A percentile compares a stretch with the other conserved stretches of the same genome.
These are phyloP conservation scores for Yamadazyma conglobata DNA, from an alignment of 1,139 yeast genomes.

Conservation along the genomic window DNA sequence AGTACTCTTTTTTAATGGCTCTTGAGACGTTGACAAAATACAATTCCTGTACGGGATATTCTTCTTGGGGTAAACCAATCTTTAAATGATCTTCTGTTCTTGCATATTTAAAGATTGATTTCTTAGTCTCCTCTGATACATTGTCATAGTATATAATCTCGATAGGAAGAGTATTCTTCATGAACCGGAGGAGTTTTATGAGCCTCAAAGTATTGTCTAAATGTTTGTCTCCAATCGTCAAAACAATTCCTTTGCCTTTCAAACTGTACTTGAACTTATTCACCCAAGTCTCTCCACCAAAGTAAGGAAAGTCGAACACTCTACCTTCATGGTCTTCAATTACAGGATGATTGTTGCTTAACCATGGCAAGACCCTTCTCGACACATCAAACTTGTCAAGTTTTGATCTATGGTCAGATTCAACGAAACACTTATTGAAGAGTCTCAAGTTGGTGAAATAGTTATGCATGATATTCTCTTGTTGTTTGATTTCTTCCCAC, in stretches of 20 bases:
- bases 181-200: slow-evolving; percentile 26
- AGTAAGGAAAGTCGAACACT: slow-evolving; percentile 8
- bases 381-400: slow-evolving; percentile 15
- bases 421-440: slow-evolving; percentile 40
- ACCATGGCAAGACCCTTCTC: slow-evolving; percentile 22
- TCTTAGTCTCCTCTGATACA: slow-evolving; percentile 21
- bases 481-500: slow-evolving; percentile 14
- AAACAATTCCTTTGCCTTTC: slow-evolving; percentile 36
- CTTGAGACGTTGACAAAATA: slow-evolving; percentile 41
- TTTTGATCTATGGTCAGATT: slow-evolving; percentile 12
- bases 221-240: slow-evolving; percentile 33
- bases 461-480: slow-evolving; percentile 36
- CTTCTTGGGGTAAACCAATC: slow-evolving; percentile 5
- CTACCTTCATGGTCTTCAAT: slow-evolving; percentile 19
- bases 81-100: slow-evolving; percentile 6
- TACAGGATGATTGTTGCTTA: slow-evolving; percentile 22
- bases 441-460: slow-evolving; percentile 39
- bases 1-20: slow-evolving; percentile 25
- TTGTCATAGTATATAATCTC: slow-evolving; percentile 29
- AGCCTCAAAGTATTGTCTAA: slow-evolving; percentile 27
- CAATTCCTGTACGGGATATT: slow-evolving; percentile 34
- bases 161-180: slow-evolving; percentile 32
- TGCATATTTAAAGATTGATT: slow-evolving; percentile 24
- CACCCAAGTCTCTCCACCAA: slow-evolving; percentile 3
- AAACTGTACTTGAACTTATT: slow-evolving; percentile 20